Conservation (phyloP, 805 yeast species). For the Candida coquimbonensis region DNA sequence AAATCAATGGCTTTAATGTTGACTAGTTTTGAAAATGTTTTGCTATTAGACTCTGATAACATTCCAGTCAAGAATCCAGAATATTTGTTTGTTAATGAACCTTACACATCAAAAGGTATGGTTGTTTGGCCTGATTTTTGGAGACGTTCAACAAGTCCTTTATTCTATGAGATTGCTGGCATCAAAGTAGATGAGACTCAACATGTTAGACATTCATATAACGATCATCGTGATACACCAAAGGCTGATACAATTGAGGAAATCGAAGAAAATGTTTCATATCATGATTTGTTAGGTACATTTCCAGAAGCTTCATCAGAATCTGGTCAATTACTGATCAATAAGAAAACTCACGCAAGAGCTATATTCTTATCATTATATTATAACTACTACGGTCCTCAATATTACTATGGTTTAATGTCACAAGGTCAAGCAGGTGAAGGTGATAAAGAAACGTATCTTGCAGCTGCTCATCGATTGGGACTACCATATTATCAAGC, state of each 20-base stretch:
- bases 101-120: conserved; percentile 32
- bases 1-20: conserved; percentile 68
- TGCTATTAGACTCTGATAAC: conserved; percentile 74
- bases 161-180: conserved; percentile 49
- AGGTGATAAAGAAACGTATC: conserved; percentile 75
- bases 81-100: conserved; percentile 31
- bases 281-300: conserved; percentile 61
- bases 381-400: conserved; percentile 60
- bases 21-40: conserved; percentile 71
- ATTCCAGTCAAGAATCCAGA: conserved; percentile 47
- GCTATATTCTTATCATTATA: conserved; percentile 54
- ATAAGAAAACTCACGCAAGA: conserved; percentile 49
- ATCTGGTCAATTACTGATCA: conserved; percentile 58
- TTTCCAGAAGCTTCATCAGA: conserved; percentile 66
- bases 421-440: conserved; percentile 66
- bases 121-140: conserved; percentile 67
- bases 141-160: conserved; percentile 60
- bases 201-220: conserved; percentile 22
- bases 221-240: conserved; percentile 30
- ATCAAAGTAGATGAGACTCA: conserved; percentile 29
- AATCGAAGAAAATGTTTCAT: conserved; percentile 34
- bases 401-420: conserved; percentile 49
- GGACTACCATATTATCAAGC: conserved; percentile 48
- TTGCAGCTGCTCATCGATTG: conserved; percentile 57
- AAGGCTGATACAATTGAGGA: conserved; percentile 14